These are phyloP conservation scores for Sphagnurus paluster DNA, from an alignment of 1,284 basidiomycete genomes.

Conservation along the genomic window DNA sequence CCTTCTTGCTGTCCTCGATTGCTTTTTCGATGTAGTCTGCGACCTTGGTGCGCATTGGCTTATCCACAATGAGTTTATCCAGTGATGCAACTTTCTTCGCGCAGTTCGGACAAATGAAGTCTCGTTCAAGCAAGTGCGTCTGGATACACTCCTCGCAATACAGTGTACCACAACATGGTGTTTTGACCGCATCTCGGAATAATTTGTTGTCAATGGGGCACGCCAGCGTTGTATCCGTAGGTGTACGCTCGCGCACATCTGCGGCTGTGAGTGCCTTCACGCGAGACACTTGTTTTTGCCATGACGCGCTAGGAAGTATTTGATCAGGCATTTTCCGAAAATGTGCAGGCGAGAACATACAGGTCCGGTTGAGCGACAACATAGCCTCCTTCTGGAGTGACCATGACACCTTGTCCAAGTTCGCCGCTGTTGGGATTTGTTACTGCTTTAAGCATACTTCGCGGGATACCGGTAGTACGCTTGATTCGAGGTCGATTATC, in stretches of 20 bases:
- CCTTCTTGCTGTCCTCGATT: conserved; percentile 80
- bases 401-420: conserved; percentile 87
- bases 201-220: conserved; percentile 91
- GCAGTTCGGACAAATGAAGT: conserved; percentile 90
- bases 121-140: conserved; percentile 86
- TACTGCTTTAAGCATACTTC: conserved; percentile 96
- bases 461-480: conserved; percentile 96
- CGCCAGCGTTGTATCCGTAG: conserved; percentile 73
- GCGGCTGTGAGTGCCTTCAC: conserved; percentile 78
- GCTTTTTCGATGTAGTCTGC: conserved; percentile 81
- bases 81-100: conserved; percentile 82
- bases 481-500: conserved; percentile 96
- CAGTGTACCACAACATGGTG: conserved; percentile 85
- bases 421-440: conserved; percentile 81
- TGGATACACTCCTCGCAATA: conserved; percentile 97
- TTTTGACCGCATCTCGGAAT: conserved; percentile 87
- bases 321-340: conserved; percentile 7
- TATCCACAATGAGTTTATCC: conserved; percentile 82
- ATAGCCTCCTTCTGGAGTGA: conserved; percentile 95
- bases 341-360: conserved; percentile 48
- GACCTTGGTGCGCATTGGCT: conserved; percentile 74
- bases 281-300: conserved; percentile 88
- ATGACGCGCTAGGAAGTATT: conserved; percentile 63
- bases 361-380: conserved; percentile 92
- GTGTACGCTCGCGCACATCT: conserved; percentile 84